Conservation (phyloP, 192 early-diverging fungal genomes). For the Coemansia sp. region DNA sequence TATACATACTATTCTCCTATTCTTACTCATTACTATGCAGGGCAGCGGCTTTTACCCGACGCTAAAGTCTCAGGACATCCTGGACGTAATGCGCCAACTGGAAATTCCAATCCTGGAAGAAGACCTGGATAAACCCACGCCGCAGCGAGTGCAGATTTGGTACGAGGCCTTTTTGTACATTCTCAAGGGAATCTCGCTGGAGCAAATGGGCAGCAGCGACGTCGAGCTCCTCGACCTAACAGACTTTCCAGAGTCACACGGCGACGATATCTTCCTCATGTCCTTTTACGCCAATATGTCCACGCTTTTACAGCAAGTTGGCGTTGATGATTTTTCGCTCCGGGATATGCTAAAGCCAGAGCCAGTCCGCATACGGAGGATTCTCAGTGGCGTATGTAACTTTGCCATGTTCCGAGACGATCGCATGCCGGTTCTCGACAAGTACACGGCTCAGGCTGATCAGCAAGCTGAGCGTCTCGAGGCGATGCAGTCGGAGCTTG, state of each 20-base stretch:
- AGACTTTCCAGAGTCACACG: conserved; percentile 64
- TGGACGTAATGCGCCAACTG: conserved; percentile 77
- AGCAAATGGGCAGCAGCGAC: conserved; percentile 49
- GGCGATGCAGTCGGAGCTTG: conserved; percentile 56
- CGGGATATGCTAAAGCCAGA: conserved; percentile 84
- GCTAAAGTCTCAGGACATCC: conserved; percentile 73
- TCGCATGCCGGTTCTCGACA: conserved; percentile 66
- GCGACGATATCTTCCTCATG: conserved; percentile 66
- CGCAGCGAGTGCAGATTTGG: conserved; percentile 66
- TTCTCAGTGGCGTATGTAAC: conserved; percentile 86
- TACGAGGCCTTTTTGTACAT: conserved; percentile 76
- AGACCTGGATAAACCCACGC: conserved; percentile 73
- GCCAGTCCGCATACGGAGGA: conserved; percentile 62
- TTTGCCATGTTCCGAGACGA: conserved; percentile 92
- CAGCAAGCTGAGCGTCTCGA: conserved; percentile 43
- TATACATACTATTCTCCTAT: not conserved
- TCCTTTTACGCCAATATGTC: conserved; percentile 68
- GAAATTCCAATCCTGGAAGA: conserved; percentile 71
- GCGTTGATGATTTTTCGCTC: conserved; percentile 75
- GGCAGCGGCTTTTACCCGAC: conserved; percentile 64
- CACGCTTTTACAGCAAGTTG: conserved; percentile 69
- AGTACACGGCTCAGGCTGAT: conserved; percentile 64
- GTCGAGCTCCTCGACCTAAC: conserved; percentile 39
- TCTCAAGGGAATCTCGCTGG: conserved; percentile 65
- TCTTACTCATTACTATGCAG: conserved; percentile 21